Base-by-base conservation (phyloP, 805 yeast genomes). In the Zygosaccharomyces bisporus region DNA sequence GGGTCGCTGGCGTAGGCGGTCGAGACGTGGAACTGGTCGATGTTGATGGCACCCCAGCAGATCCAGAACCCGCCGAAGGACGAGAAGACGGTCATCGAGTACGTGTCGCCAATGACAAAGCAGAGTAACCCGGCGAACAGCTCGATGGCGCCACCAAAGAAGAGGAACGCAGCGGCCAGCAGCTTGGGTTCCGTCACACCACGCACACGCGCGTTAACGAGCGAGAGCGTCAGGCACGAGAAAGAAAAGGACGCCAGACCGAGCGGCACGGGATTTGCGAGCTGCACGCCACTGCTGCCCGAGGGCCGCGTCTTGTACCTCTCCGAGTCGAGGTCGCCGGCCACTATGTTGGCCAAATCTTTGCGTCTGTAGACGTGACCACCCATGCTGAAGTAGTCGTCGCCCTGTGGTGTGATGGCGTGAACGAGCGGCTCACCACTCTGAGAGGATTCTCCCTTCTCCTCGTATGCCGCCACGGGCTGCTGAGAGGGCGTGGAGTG, bases 211-310 rank as follows among this genome's bases (percentile, higher is more conserved):
- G 77, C 74, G 58, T 83, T 83, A 44, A 77, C 69, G 54, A 83
- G 58, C 2, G 86, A 78, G 32, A 83, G 70, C 21, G 81, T 83
- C 61, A 83, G 77, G 34, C 68, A 61, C 17, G 70, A 69, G 40
- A 67, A 58, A 12, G 87, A 86, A 64, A 83, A 83, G 19, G 83
- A 86, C 21, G 80, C 76, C 46, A 84, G 68, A 12, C 90, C 91
- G 50, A 83, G 67, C 17, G 90, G 90, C 37, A 84, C 85, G 19
- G 91, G 90, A 56, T 83, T 83, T 46, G 83, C 90, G 67, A 76
- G 72, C 49, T 73, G 72, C 19, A 34, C 41, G 10, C 40, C 36
- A 12, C 29, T 16, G 7, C 6, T 20, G 5, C 25, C 25, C 14
- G 31, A 27, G 8, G 52, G 52, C 16, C 52, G 45, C 38, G 46